These are phyloP conservation scores for Chalaropsis thielavioides DNA, from an alignment of 2,329 filamentous ascomycete species.

Conservation along the genomic window DNA sequence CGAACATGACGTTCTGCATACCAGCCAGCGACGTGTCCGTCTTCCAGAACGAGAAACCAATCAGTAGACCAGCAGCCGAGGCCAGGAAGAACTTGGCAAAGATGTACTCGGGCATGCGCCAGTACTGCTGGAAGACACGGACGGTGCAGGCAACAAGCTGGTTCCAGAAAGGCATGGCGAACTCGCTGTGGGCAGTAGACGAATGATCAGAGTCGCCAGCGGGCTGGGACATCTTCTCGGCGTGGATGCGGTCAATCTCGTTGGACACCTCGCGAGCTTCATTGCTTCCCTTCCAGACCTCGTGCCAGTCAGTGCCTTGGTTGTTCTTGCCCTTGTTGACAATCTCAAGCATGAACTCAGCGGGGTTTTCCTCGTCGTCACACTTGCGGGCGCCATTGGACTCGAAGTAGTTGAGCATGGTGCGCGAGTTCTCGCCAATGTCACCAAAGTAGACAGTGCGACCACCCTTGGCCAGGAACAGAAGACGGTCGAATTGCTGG, in stretches of 20 bases:
- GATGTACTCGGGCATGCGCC: slow-evolving; percentile 65
- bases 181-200: slow-evolving; percentile 41
- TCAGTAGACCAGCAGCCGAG: slow-evolving; percentile 49
- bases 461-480: slow-evolving; percentile 51
- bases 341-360: slow-evolving; percentile 57
- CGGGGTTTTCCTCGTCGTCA: slow-evolving; percentile 50
- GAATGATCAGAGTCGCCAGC: slow-evolving; percentile 17
- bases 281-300: slow-evolving; percentile 44
- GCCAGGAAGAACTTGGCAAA: slow-evolving; percentile 55
- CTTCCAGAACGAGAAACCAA: slow-evolving; percentile 58
- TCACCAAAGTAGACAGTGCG: slow-evolving; percentile 57
- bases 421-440: slow-evolving; percentile 44
- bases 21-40: slow-evolving; percentile 44
- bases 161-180: slow-evolving; percentile 55
- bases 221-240: slow-evolving; percentile 28
- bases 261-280: slow-evolving; percentile 38
- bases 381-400: slow-evolving; percentile 46
- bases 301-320: slow-evolving; percentile 46
- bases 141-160: slow-evolving; percentile 52
- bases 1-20: slow-evolving; percentile 62
- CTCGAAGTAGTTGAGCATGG: slow-evolving; percentile 49
- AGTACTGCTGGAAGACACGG: slow-evolving; percentile 70
- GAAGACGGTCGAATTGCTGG: slow-evolving; percentile 42
- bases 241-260: slow-evolving; percentile 51
- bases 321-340: slow-evolving; percentile 30